phyloP scores from a whole-genome alignment of 1,284 basidiomycete species.

The Filobasidium uniguttulatum region DNA sequence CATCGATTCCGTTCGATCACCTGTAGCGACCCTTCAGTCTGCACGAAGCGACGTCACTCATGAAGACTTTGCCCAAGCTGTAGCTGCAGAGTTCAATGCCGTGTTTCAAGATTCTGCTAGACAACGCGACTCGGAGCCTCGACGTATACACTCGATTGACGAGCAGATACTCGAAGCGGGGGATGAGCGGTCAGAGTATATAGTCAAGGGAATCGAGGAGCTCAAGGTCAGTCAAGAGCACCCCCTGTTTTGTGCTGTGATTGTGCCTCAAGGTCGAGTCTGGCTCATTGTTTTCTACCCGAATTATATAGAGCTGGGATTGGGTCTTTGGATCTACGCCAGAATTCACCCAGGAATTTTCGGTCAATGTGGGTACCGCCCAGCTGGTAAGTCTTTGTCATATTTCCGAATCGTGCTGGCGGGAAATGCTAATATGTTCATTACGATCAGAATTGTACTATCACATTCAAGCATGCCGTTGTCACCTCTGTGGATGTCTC shows the following conservation, averaged over 20 bases:
- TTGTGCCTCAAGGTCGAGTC: not conserved
- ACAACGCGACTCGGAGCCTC: conserved; percentile 14
- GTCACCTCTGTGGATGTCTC: conserved; percentile 34
- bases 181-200: conserved; percentile 39
- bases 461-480: conserved; percentile 39
- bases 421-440: conserved; percentile 31
- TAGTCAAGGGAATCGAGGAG: conserved; percentile 55
- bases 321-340: conserved; percentile 93
- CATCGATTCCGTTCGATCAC: conserved; percentile 79
- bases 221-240: conserved; percentile 51
- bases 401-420: conserved; percentile 47
- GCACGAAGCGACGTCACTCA: conserved; percentile 46
- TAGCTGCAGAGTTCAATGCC: conserved; percentile 52
- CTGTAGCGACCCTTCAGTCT: conserved; percentile 69
- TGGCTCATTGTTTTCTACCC: not conserved
- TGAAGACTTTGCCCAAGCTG: conserved; percentile 54
- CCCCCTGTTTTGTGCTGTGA: not conserved
- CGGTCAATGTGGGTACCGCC: conserved; percentile 23
- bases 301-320: conserved; percentile 57
- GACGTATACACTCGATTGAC: conserved; percentile 31
- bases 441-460: conserved; percentile 26
- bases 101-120: conserved; percentile 7
- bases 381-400: conserved; percentile 31
- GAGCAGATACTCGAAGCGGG: conserved; percentile 41
- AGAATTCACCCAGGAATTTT: conserved; percentile 52